phyloP scores from a whole-genome alignment of 768 basidiomycete species.

The Boletus subparvulus region DNA sequence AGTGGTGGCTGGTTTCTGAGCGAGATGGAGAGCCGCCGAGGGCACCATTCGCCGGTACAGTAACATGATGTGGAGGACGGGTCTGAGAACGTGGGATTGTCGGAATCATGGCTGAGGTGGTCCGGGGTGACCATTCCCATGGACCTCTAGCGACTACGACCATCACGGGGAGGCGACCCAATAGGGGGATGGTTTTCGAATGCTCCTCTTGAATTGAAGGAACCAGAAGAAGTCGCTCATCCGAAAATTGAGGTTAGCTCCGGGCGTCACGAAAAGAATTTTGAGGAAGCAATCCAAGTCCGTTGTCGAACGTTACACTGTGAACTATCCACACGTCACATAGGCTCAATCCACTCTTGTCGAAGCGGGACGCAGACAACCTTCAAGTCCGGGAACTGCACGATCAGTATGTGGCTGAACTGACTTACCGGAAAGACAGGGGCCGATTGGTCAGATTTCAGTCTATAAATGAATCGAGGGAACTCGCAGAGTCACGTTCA shows the following conservation, averaged over 20 bases:
- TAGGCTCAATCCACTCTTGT: conserved; percentile 57
- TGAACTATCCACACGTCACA: conserved; percentile 13
- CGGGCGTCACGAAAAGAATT: conserved; percentile 43
- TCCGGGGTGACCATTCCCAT: too few species aligned
- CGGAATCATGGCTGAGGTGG: too few species aligned
- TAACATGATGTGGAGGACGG: too few species aligned
- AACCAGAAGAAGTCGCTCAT: conserved; percentile 43
- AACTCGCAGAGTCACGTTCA: conserved; percentile 62
- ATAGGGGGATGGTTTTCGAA: too few species aligned
- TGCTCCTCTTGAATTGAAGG: too few species aligned
- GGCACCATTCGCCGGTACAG: too few species aligned
- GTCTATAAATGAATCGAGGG: conserved; percentile 63
- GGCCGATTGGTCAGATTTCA: conserved; percentile 53
- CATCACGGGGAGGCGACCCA: too few species aligned
- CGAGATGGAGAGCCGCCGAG: too few species aligned
- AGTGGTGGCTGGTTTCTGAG: too few species aligned
- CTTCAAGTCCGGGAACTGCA: conserved; percentile 56
- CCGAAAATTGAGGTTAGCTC: conserved; percentile 46
- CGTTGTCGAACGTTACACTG: conserved; percentile 20
- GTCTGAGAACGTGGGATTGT: too few species aligned
- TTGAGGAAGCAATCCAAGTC: conserved; percentile 46
- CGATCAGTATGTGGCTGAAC: conserved; percentile 60
- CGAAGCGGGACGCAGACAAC: conserved; percentile 66
- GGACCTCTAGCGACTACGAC: too few species aligned
- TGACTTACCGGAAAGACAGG: conserved; percentile 65